Evolutionary conservation across 495 filamentous ascomycete species (phyloP).

Genomic region (Eremomyces bilateralis): DNA sequence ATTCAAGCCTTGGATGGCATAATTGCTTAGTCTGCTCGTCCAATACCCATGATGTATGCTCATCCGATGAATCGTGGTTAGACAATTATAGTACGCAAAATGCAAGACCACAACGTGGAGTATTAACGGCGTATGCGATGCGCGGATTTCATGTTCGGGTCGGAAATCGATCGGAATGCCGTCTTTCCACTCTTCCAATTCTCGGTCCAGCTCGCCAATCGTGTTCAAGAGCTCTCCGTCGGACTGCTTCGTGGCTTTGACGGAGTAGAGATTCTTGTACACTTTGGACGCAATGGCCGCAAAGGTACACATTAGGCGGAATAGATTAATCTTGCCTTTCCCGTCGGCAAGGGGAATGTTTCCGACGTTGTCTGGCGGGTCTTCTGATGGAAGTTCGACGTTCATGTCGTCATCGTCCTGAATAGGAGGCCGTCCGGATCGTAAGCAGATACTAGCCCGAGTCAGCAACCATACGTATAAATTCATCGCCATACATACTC

Average conservation of each 20-base stretch:
- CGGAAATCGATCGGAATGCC: constrained; percentile 81
- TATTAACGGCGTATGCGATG: constrained; percentile 69
- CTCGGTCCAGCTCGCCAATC: constrained; percentile 83
- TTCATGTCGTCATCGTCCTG: constrained; percentile 99
- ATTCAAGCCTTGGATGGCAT: constrained; percentile 83
- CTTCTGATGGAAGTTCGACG: constrained; percentile 79
- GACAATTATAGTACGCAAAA: constrained; percentile 92
- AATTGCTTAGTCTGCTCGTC: constrained; percentile 88
- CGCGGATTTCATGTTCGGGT: constrained; percentile 85
- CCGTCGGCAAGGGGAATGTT: constrained; percentile 79
- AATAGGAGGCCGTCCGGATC: constrained; percentile 76
- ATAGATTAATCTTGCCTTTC: constrained; percentile 85
- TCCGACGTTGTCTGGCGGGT: constrained; percentile 78
- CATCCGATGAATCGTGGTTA: constrained; percentile 97
- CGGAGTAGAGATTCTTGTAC: constrained; percentile 84
- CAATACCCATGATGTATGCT: constrained; percentile 96
- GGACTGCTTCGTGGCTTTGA: constrained; percentile 74
- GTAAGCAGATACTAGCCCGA: constrained; percentile 46
- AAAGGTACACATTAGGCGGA: constrained; percentile 77
- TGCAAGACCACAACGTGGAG: constrained; percentile 84
- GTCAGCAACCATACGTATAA: constrained; percentile 10
- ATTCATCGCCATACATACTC: constrained; percentile 28
- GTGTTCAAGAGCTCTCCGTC: constrained; percentile 89
- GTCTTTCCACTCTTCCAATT: constrained; percentile 94
- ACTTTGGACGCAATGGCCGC: constrained; percentile 81